These are phyloP conservation scores for Populus alba DNA, from an alignment of 345 rosid genomes.

Conservation along the genomic window DNA sequence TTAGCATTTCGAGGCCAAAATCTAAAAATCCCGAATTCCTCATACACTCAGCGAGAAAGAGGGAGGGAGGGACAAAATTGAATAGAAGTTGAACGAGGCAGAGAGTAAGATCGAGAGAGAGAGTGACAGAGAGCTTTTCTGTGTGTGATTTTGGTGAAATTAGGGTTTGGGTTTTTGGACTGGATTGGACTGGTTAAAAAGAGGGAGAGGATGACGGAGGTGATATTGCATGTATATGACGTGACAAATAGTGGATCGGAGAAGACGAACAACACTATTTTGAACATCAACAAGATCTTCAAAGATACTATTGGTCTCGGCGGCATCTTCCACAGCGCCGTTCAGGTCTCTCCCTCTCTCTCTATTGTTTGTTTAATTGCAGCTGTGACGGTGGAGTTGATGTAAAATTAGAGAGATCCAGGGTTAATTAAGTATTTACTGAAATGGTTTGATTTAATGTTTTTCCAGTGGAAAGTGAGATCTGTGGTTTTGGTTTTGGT, in stretches of 20 bases:
- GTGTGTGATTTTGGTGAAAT: slow-evolving; percentile 16
- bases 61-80: neutral
- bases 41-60: neutral
- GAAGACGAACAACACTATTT: slow-evolving; percentile 82
- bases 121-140: neutral
- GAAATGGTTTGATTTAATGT: neutral
- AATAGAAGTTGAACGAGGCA: neutral
- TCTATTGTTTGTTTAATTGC: neutral
- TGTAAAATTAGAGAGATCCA: neutral
- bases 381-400: neutral
- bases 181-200: neutral
- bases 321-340: slow-evolving; percentile 98
- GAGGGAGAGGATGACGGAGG: slow-evolving; percentile 62
- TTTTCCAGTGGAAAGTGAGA: slow-evolving; percentile 12
- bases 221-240: slow-evolving; percentile 77
- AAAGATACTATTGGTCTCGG: slow-evolving; percentile 92
- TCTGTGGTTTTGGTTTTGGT: slow-evolving; percentile 20
- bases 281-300: slow-evolving; percentile 91
- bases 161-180: slow-evolving; percentile 16
- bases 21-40: neutral
- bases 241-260: slow-evolving; percentile 97
- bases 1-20: neutral
- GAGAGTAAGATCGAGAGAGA: neutral
- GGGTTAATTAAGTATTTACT: neutral
- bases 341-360: slow-evolving; percentile 53